These are phyloP conservation scores for Dioscorea zingiberensis DNA, from an alignment of 106 monocot genomes.

Conservation along the genomic window DNA sequence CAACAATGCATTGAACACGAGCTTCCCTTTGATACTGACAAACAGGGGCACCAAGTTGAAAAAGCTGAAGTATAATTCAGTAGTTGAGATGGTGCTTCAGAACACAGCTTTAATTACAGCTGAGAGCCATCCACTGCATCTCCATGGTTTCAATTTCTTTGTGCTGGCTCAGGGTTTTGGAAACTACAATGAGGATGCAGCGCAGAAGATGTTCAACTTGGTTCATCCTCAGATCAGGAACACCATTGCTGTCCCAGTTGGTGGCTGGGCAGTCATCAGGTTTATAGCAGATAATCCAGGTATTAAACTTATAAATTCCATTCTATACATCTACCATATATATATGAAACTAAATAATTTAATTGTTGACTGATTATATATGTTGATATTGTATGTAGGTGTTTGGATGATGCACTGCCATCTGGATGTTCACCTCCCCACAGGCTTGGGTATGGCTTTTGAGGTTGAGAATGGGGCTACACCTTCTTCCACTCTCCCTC, in stretches of 20 bases:
- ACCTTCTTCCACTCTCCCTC: conserved; percentile 28
- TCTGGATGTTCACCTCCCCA: conserved; percentile 41
- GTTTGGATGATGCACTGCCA: conserved; percentile 72
- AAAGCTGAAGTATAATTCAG: conserved; percentile 42
- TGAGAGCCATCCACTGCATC: conserved; percentile 65
- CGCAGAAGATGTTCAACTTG: conserved; percentile 40
- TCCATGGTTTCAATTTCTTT: conserved; percentile 67
- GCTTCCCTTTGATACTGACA: conserved; percentile 2
- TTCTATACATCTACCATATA: not conserved
- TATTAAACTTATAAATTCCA: conserved; percentile 5
- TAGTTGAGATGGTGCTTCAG: conserved; percentile 68
- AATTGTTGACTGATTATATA: too few relatives aligned
- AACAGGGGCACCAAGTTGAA: conserved; percentile 47
- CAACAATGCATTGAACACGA: conserved; percentile 7
- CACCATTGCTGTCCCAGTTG: conserved; percentile 59
- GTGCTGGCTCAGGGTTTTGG: conserved; percentile 73
- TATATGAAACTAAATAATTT: too few relatives aligned
- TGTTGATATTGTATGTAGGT: conserved; percentile 27
- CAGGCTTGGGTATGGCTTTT: conserved; percentile 45
- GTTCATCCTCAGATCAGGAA: conserved; percentile 56
- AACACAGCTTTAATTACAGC: conserved; percentile 49
- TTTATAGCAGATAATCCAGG: conserved; percentile 76
- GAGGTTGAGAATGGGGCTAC: conserved; percentile 45
- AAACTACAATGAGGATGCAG: conserved; percentile 31
- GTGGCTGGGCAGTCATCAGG: conserved; percentile 77